Percentiles rank a stretch among this genome's conserved stretches.
phyloP scores from a whole-genome alignment of 208 protist species.

The Acanthamoeba castellanii region DNA sequence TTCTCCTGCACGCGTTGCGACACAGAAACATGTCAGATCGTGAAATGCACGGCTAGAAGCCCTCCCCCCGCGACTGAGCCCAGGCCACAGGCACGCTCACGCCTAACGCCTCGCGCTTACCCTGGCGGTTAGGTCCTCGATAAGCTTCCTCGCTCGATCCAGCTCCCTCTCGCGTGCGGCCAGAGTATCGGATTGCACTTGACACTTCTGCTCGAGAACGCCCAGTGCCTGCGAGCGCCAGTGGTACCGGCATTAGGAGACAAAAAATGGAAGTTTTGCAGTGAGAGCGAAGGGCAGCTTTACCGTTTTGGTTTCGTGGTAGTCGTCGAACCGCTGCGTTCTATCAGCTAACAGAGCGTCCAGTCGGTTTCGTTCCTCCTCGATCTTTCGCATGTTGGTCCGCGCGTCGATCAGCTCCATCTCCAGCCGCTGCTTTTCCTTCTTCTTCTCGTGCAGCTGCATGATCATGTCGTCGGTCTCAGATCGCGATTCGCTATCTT shows the following conservation, averaged over 20 bases:
- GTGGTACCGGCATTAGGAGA: too few relatives aligned
- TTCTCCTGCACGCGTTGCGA: neutral
- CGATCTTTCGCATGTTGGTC: neutral
- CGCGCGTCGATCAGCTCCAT: conserved; percentile 50
- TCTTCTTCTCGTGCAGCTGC: conserved; percentile 30
- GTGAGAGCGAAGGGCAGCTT: neutral
- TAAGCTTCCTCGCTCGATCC: conserved; percentile 44
- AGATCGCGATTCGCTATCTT: neutral
- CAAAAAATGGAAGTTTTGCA: too few relatives aligned
- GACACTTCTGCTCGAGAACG: conserved; percentile 36
- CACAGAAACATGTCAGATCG: neutral
- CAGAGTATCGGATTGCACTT: conserved; percentile 51
- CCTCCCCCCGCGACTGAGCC: neutral
- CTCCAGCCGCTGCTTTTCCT: conserved; percentile 38
- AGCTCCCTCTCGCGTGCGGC: conserved; percentile 57
- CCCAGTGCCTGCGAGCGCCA: neutral
- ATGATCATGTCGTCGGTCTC: conserved; percentile 6
- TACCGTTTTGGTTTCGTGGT: conserved; percentile 68
- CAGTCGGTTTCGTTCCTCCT: conserved; percentile 38
- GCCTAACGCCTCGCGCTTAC: neutral
- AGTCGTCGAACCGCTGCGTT: conserved; percentile 31
- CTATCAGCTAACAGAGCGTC: neutral
- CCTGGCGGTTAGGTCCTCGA: conserved; percentile 13
- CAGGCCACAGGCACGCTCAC: neutral
- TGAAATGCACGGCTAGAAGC: too few relatives aligned